Base-by-base conservation (phyloP, 148 eudicot species). In the Rhododendron henanense region DNA sequence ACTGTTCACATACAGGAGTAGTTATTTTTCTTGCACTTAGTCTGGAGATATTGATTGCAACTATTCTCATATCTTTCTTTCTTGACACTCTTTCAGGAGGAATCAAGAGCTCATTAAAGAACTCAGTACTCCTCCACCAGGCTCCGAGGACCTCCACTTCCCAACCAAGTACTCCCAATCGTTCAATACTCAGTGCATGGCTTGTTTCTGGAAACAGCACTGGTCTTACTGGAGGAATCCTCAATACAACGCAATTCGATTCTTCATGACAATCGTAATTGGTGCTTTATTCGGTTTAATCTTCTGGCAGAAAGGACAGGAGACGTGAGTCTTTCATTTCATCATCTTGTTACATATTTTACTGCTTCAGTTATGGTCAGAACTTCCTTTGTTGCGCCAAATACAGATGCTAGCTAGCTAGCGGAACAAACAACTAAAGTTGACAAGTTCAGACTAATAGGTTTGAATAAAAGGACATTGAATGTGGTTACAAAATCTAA, bases 201-300 rank as follows among this genome's bases (percentile, higher is more conserved):
- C 94, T 84, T 92, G 94, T 85, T 88, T 92, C 88, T 92, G 94
- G 94, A 92, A 92, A 80, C 94, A 92, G 35, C 78, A 89, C 53
- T 86, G 84, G 87, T 92, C 94, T 33, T 90, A 92, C 78, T 90
- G 94, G 92, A 88, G 94, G 86, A 63, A 92, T 81, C 91, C 92
- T 21, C 86, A 87, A 85, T 90, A 92, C 83, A 92, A 92, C 48
- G 87, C 87, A 53, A 86, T 88, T 74, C 88, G 92, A 28, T 90
- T 92, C 55, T 80, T 89, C n/a, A 85, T 90, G 89, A 89, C 94
- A 25, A 85, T 85, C 10, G 57, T 84, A 9, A 88, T 92, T 57
- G 94, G 94, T 51, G 9, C 87, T 73, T 23, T 90, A 31, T 92
- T 92, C 16, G 94, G 94, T 75, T 63, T 89, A 57, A 89, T 92